Evolutionary conservation across 2,329 filamentous ascomycete species (phyloP).

Genomic region (Albophoma yamanashiensis): DNA sequence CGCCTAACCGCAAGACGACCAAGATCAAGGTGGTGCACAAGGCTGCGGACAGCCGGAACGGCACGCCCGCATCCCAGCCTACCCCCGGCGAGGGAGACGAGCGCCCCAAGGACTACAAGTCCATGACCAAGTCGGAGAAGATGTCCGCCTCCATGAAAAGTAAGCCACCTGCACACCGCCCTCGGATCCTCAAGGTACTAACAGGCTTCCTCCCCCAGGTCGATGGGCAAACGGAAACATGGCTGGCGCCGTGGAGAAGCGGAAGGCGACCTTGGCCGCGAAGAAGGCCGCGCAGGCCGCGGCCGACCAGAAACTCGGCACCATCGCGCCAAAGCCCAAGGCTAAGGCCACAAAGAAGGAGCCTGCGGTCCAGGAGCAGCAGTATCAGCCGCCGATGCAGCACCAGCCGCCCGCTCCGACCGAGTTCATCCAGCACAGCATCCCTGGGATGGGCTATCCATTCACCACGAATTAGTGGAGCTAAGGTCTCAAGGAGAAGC

Average conservation of each 20-base stretch:
- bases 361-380: constrained; percentile 7
- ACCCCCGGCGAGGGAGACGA: constrained; percentile 24
- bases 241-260: constrained; percentile 48
- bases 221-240: constrained; percentile 52
- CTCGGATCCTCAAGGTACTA: constrained; percentile 9
- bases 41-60: constrained; percentile 15
- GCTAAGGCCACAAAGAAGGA: constrained; percentile 23
- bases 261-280: constrained; percentile 47
- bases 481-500: neutral
- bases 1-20: constrained; percentile 19
- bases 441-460: constrained; percentile 16
- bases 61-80: constrained; percentile 14
- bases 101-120: constrained; percentile 41
- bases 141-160: constrained; percentile 57
- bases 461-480: constrained; percentile 7
- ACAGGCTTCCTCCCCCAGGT: constrained; percentile 22
- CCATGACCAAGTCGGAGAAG: constrained; percentile 56
- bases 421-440: constrained; percentile 15
- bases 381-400: constrained; percentile 5
- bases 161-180: constrained; percentile 20
- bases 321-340: constrained; percentile 27
- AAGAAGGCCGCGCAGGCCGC: constrained; percentile 43
- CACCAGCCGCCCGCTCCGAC: neutral
- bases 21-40: constrained; percentile 28
- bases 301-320: constrained; percentile 23